Percentiles rank a stretch among this genome's conserved stretches.
phyloP scores from a whole-genome alignment of 2,329 filamentous ascomycete species.

The Xylariaceae sp. region DNA sequence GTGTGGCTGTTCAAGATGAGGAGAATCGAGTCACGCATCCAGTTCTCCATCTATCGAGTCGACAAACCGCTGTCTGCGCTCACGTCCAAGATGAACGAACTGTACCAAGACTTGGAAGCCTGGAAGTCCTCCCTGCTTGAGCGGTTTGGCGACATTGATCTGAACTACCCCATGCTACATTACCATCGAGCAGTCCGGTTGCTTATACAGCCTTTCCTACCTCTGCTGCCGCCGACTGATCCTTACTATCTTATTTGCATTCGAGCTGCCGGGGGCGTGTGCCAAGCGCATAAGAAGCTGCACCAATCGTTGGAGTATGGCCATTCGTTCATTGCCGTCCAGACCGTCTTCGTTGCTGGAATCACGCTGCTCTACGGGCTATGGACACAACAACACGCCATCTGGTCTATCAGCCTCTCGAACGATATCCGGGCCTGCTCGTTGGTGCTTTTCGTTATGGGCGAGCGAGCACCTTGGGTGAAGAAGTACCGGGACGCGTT shows the following conservation, averaged over 20 bases:
- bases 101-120: conserved; percentile 40
- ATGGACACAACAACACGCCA: conserved; percentile 38
- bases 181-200: conserved; percentile 46
- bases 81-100: conserved; percentile 41
- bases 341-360: conserved; percentile 39
- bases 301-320: conserved; percentile 37
- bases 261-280: conserved; percentile 36
- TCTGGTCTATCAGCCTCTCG: conserved; percentile 44
- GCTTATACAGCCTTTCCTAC: conserved; percentile 45
- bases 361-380: conserved; percentile 36
- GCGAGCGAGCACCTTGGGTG: conserved; percentile 43
- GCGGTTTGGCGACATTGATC: conserved; percentile 32
- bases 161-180: conserved; percentile 44
- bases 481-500: conserved; percentile 44
- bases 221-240: conserved; percentile 39
- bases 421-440: conserved; percentile 46
- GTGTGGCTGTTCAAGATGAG: conserved; percentile 42
- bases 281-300: conserved; percentile 38
- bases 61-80: conserved; percentile 40
- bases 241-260: conserved; percentile 41
- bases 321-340: conserved; percentile 38
- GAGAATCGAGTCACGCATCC: conserved; percentile 43
- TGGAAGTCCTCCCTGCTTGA: conserved; percentile 38
- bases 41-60: conserved; percentile 46
- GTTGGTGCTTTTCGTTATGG: conserved; percentile 44